Base-by-base conservation (phyloP, 352 stramenopile genomes). In the Phytophthora meadii region DNA sequence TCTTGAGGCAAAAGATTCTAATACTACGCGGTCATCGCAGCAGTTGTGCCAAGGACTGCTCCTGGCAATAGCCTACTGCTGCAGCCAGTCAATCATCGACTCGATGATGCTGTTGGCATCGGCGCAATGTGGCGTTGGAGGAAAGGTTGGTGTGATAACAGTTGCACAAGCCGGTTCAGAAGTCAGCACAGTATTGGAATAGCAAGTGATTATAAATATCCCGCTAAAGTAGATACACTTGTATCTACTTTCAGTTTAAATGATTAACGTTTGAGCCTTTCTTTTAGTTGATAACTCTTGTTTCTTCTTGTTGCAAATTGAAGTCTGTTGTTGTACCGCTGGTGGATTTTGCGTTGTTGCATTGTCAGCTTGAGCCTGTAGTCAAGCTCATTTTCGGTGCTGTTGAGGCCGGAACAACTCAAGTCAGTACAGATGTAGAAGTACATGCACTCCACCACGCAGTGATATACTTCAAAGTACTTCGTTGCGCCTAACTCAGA, bases 81-180 rank as follows among this genome's bases (percentile, higher is more conserved):
- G 30, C 44, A 19, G 37, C 24, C 37, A 19, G 22, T 22, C 19
- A 22, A 22, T 22, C 22, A 22, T 22, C 22, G 22, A 22, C 40
- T 55, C 42, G 25, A 45, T 27, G 51, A 68, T 68, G 61, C 53
- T 48, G 11, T 68, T 54, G 37, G 55, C 41, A 65, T 52, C 25
- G 49, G 27, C 27, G 15, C 37, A 47, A 52, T 42, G 41, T 66
- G 34, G 28, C 44, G 41, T 34, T 34, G 37, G 19, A 48, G 48
- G 28, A 61, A 53, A 46, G 53, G 25, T 32, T 24, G 22, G 42
- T 7, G 48, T 44, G 37, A 42, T 42, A 10, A 49, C 15, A 46
- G 47, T 52, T 37, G 56, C 14, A 45, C 22, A n/a, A 55, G n/a
- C 7, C 46, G 32, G 34, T 22, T 44, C 24, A 3, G 28, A 25